These are phyloP conservation scores for Aurifilum marmelostoma DNA, from an alignment of 2,329 filamentous ascomycete genomes.

Conservation along the genomic window DNA sequence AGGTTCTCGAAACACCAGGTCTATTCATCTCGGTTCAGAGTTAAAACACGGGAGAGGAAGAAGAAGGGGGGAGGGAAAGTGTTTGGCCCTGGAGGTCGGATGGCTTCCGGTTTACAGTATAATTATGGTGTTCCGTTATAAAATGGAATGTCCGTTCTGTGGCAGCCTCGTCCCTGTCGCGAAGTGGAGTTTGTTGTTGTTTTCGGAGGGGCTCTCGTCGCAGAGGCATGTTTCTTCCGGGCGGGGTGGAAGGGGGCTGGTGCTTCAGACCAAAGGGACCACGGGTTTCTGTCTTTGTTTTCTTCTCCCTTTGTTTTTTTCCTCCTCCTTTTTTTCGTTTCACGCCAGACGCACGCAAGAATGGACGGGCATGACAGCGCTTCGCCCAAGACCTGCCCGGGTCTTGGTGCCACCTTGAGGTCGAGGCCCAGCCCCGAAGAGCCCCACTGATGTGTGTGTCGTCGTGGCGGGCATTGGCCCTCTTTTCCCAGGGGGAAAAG, in stretches of 20 bases:
- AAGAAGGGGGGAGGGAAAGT: too few relatives aligned
- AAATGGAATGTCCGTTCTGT: neutral
- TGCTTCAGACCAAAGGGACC: neutral
- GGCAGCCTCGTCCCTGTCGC: neutral
- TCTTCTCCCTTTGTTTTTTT: neutral
- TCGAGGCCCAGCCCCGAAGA: neutral
- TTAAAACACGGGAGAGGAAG: neutral
- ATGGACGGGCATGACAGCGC: neutral
- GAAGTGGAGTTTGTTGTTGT: neutral
- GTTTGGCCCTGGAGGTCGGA: neutral
- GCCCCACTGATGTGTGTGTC: constrained; percentile 15
- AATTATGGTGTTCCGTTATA: neutral
- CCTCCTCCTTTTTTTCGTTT: too few relatives aligned
- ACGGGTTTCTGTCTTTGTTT: too few relatives aligned
- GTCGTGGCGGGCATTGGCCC: neutral
- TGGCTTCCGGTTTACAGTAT: neutral
- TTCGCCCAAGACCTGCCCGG: neutral
- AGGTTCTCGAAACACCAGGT: neutral
- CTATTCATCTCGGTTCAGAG: constrained; percentile 2
- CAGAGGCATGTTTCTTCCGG: neutral
- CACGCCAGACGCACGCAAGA: neutral
- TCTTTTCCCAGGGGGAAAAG: neutral
- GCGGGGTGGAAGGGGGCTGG: neutral
- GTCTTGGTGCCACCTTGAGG: neutral
- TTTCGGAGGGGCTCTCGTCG: neutral